Base-by-base conservation (phyloP, 2,329 filamentous ascomycete genomes). In the Sclerotinia sclerotiorum region DNA sequence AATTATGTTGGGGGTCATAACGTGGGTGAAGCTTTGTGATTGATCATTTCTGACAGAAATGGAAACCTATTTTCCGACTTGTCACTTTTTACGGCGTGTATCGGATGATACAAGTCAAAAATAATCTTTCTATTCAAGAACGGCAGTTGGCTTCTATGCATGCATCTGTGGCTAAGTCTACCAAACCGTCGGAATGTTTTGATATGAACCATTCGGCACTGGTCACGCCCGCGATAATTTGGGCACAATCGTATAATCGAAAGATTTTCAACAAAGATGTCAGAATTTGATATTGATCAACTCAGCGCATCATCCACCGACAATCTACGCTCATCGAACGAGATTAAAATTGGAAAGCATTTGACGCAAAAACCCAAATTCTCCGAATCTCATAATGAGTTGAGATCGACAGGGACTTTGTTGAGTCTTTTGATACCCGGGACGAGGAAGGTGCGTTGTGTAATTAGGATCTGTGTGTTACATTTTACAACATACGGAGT, bases 11-110 rank as follows among this genome's bases (percentile, higher is more conserved):
- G 24, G 44, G 60, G 32, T 39, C 5, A 63, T n/a, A 39, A 49
- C 29, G n/a, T 63, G 60, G 15, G 21, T 48, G 46, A 5, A 11
- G 17, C 7, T 39, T 21, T 35, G 17, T 51, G 46, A 63, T 27
- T 39, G 32, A 51, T 63, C 48, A 51, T 39, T 27, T 39, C 19
- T 63, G 60, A 58, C n/a, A 42, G 35, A 42, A 58, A 27, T 17
- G 15, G 27, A 19, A 24, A 19, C 24, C 15, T 11, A 19, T 27
- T 58, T 24, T 58, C 55, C 35, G n/a, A 42, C 60, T 60, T 5
- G 42, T 60, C 42, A 60, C 21, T 60, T 60, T n/a, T 11, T 29
- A 58, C 55, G n/a, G 57, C 29, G 17, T 60, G 42, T 60, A 19
- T 32, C 42, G 24, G 42, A 60, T 60, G 57, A 46, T 46, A 21